Evolutionary conservation across 1,139 yeast genomes (phyloP), one percentile per base, ranked within the genome.

Genomic region (Yamadazyma taylorii): DNA sequence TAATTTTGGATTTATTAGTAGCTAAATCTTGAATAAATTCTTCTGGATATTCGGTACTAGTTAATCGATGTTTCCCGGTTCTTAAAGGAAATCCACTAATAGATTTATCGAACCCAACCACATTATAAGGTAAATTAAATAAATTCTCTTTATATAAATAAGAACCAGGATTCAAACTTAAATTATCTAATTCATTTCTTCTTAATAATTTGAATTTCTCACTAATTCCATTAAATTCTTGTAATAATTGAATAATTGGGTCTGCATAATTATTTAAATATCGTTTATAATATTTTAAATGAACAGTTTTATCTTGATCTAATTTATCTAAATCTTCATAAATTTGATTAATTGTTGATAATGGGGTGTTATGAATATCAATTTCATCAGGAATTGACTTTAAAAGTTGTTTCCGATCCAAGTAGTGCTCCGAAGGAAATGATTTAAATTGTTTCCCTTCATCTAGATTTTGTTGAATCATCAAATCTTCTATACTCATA

Each of bases 21-120:
- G 58, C 63, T 25, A 69, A 50, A 45, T 71, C 77, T 42, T 65
- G 67, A 14, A 71, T 57, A 35, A 71, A 63, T 46, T 71, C 77
- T 35, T 58, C 60, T 1, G 77, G 76, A 24, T 57, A 62, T 12
- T 48, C 51, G 4, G 40, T 42, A 34, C 51, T 54, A 11, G 38
- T 40, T 9, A 41, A 32, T 28, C 43, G 35, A 38, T 60, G 51
- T 32, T 56, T 56, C 2, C 63, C 63, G 5, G 48, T 48, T 30
- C 64, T 51, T 33, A 71, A 49, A 1, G 76, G 77, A 25, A 69
- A 52, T 4, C 77, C 77, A 29, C 65, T 55, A 15, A 69, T 46
- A 26, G 67, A 58, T 34, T 66, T 54, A 51, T 71, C 77, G 47
- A 69, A 69, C 3, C 77, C 77, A 7, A 68, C 55, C 5, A 70